Evolutionary conservation across 2,329 filamentous ascomycete genomes (phyloP).

Genomic region (Daldinia eschscholtzii): DNA sequence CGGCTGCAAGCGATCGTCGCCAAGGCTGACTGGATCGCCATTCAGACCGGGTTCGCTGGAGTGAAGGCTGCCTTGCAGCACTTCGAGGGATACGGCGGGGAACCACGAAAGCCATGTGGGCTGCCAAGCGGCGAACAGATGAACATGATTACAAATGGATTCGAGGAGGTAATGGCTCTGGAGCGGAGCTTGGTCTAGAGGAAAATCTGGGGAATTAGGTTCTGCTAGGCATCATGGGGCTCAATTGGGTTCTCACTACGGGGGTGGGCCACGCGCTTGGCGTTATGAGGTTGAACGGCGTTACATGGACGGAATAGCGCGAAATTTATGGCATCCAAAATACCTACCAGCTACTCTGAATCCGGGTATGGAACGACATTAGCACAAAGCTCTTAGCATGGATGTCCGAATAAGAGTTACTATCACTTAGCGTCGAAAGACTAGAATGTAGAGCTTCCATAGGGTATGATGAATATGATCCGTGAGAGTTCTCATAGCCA

Average conservation of each 20-base stretch:
- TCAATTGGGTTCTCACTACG: constrained; percentile 23
- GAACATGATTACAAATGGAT: constrained; percentile 54
- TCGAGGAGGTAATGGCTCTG: constrained; percentile 53
- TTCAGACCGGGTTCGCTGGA: constrained; percentile 62
- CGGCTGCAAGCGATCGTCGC: constrained; percentile 60
- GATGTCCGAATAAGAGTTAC: constrained; percentile 18
- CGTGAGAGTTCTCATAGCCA: constrained; percentile 13
- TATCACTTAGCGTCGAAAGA: constrained; percentile 21
- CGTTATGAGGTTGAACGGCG: constrained; percentile 43
- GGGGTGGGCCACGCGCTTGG: constrained; percentile 37
- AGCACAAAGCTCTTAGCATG: constrained; percentile 24
- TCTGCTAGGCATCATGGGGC: constrained; percentile 29
- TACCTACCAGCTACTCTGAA: constrained; percentile 13
- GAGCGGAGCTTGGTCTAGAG: constrained; percentile 45
- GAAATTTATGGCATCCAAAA: constrained; percentile 30
- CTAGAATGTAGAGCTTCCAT: constrained; percentile 35
- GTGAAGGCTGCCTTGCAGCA: constrained; percentile 61
- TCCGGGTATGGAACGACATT: constrained; percentile 16
- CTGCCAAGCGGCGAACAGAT: constrained; percentile 53
- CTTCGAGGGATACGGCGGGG: constrained; percentile 57
- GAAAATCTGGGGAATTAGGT: constrained; percentile 28
- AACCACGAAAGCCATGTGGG: constrained; percentile 57
- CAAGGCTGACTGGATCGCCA: constrained; percentile 61
- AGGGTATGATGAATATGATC: constrained; percentile 27
- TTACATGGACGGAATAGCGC: constrained; percentile 39